Evolutionary conservation across 2,329 filamentous ascomycete species (phyloP).

Genomic region (Phaeoacremonium minimum): DNA sequence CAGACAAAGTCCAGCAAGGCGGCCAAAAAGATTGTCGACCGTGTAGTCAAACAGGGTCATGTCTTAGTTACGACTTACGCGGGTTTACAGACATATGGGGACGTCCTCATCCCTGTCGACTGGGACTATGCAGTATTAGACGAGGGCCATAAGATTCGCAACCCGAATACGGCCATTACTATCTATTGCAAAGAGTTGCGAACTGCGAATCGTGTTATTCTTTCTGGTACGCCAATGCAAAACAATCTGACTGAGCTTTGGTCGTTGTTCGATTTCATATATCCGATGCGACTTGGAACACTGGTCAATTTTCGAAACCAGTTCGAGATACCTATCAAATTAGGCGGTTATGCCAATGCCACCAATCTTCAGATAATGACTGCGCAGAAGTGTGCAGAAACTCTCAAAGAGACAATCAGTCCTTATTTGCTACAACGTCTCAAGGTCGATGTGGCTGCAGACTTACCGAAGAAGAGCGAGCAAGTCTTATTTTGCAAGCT

Average conservation of each 20-base stretch:
- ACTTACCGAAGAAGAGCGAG: constrained; percentile 92
- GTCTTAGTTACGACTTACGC: constrained; percentile 95
- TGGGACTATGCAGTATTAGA: constrained; percentile 96
- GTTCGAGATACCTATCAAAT: constrained; percentile 90
- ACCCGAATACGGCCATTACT: constrained; percentile 91
- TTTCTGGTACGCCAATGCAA: constrained; percentile 96
- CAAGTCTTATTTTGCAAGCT: constrained; percentile 95
- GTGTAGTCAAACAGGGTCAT: constrained; percentile 79
- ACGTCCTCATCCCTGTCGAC: constrained; percentile 73
- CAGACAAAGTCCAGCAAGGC: constrained; percentile 56
- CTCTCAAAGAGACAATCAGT: constrained; percentile 87
- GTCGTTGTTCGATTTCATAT: constrained; percentile 97
- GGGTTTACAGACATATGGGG: constrained; percentile 87
- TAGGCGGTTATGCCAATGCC: constrained; percentile 92
- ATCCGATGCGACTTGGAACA: constrained; percentile 90
- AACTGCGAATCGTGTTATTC: constrained; percentile 84
- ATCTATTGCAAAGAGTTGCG: constrained; percentile 92
- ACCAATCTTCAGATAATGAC: constrained; percentile 93
- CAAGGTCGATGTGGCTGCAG: constrained; percentile 89
- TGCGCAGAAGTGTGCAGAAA: constrained; percentile 89
- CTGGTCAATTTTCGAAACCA: constrained; percentile 85
- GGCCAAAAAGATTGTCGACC: constrained; percentile 75
- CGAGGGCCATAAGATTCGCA: constrained; percentile 97
- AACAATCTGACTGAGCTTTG: constrained; percentile 94
- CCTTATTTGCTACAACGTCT: constrained; percentile 89